Evolutionary conservation across 164 flowering plant genomes (phyloP), one percentile per base, ranked within the genome.

Genomic region (Nymphaea colorata): DNA sequence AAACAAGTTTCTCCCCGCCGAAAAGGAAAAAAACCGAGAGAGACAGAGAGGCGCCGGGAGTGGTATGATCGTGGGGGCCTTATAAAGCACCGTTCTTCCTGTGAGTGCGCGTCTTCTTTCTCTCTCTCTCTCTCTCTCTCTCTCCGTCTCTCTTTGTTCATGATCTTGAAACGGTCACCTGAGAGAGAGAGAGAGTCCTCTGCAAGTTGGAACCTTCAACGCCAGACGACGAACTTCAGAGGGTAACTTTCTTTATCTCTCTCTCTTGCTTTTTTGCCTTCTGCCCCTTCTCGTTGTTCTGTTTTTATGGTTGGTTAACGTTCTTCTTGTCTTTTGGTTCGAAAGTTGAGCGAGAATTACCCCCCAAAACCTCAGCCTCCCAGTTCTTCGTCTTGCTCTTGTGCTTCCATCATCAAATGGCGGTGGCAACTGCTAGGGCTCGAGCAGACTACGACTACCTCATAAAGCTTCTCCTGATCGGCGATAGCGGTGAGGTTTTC

Each of bases 391-490:
- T 25, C 36, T 25, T 25, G 36, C 1, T 25, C 36, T 25, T 25
- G 36, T 25, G 36, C 36, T 25, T 25, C 36, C 36, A 25, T 25
- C 36, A 25, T 25, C 36, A 51, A 51, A 84, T 83, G 88, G 88
- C 85, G 64, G 82, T 86, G 79, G 83, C 85, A 68, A 84, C 88
- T 68, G 83, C 88, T 42, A 78, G 88, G 71, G 85, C 88, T 67
- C 70, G 86, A 63, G 86, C 88, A 53, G 88, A 85, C 76, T 81
- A 83, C 68, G 86, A 83, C 75, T 85, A 74, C 75, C 82, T 81
- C 44, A 78, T 83, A 59, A 80, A 83, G 79, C 86, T 85, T 64
- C 82, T 81, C 41, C 69, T 83, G 75, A 81, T 85, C 73, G 86
- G 88, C 67, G 86, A 85, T 65, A 84, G 88, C 75, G 88, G 86